Evolutionary conservation across 768 basidiomycete genomes (phyloP).

Genomic region (Cyathus striatus): DNA sequence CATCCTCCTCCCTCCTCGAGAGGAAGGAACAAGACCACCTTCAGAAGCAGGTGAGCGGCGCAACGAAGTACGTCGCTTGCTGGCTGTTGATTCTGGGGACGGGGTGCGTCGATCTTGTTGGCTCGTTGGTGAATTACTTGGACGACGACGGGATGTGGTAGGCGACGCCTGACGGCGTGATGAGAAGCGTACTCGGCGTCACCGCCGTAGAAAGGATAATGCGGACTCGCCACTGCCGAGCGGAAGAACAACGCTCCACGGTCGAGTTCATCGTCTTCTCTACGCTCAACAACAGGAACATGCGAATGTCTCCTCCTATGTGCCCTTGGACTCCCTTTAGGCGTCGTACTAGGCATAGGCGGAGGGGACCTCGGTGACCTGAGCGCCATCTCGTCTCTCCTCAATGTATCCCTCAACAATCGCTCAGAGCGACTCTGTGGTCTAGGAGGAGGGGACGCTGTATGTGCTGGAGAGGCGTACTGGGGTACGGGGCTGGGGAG

Average conservation of each 20-base stretch:
- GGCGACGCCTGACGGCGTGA: not conserved
- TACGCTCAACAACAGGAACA: slow-evolving; percentile 1
- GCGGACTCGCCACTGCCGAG: not conserved
- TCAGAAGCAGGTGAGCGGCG: not conserved
- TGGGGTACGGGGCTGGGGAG: not conserved
- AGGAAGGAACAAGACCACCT: not conserved
- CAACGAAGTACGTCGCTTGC: not conserved
- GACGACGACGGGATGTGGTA: not conserved
- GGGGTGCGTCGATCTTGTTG: not conserved
- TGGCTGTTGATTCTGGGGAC: not conserved
- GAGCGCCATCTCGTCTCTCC: slow-evolving; percentile 32
- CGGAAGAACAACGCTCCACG: not conserved
- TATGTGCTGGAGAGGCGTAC: slow-evolving; percentile 1
- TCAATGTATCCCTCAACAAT: slow-evolving; percentile 51
- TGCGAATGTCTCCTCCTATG: slow-evolving; percentile 25
- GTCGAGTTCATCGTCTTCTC: not conserved
- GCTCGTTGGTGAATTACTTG: not conserved
- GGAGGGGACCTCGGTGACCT: slow-evolving; percentile 1
- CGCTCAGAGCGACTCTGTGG: slow-evolving; percentile 49
- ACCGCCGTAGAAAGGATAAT: not conserved
- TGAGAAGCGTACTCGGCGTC: not conserved
- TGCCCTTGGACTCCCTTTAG: slow-evolving; percentile 1
- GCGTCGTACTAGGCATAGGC: not conserved
- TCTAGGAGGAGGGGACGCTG: slow-evolving; percentile 16
- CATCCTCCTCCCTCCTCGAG: slow-evolving; percentile 9